phyloP scores from a whole-genome alignment of 1,139 yeast species.

The Starmera stellimalicola region DNA sequence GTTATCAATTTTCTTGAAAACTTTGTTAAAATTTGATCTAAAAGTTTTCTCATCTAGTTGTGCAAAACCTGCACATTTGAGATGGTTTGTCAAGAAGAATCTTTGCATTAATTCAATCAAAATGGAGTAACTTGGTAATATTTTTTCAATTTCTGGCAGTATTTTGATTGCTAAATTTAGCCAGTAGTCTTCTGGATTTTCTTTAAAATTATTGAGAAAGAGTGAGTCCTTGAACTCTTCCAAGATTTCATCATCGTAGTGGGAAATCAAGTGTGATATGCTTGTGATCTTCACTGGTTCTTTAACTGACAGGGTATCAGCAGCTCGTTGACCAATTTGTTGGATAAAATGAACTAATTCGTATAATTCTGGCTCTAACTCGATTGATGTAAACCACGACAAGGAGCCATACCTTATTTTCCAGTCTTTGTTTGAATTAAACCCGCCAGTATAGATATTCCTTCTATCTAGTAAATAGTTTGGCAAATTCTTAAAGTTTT shows the following conservation, averaged over 20 bases:
- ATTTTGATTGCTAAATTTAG: not conserved
- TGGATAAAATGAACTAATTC: not conserved
- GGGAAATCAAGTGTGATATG: not conserved
- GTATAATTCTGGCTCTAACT: not conserved
- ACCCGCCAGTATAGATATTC: not conserved
- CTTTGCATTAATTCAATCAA: not conserved
- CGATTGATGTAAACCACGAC: not conserved
- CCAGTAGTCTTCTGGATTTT: not conserved
- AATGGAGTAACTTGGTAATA: slow-evolving; percentile 1
- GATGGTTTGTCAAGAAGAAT: slow-evolving; percentile 1
- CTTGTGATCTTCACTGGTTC: not conserved
- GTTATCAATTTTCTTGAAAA: not conserved
- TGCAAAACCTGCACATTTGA: not conserved
- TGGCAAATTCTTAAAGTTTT: not conserved
- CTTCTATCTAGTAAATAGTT: not conserved
- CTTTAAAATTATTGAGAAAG: not conserved
- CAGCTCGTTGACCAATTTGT: not conserved
- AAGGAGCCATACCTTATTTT: not conserved
- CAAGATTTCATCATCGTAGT: not conserved
- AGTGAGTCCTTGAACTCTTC: not conserved
- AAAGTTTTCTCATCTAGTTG: slow-evolving; percentile 1
- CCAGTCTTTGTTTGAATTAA: not conserved
- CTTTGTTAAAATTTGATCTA: not conserved
- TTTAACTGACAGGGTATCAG: not conserved
- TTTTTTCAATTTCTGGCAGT: not conserved